phyloP scores from a whole-genome alignment of 352 stramenopile genomes.

The Lagenidium giganteum region DNA sequence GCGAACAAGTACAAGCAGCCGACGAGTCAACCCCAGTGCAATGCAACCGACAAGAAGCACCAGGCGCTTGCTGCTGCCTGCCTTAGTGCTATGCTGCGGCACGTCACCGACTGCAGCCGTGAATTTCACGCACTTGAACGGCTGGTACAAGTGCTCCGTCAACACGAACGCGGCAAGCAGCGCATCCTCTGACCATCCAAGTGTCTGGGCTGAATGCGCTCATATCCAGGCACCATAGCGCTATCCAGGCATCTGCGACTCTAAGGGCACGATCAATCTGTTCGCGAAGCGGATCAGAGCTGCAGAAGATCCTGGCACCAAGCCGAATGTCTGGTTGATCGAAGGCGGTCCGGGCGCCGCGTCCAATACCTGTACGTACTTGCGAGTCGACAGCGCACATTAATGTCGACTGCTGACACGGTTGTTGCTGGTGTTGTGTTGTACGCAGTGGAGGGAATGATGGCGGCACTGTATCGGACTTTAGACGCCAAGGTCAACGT shows the following conservation, averaged over 20 bases:
- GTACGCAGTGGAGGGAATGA: conserved; percentile 8
- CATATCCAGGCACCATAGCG: conserved; percentile 27
- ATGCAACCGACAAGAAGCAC: no score
- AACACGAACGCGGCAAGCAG: no score
- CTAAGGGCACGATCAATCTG: conserved; percentile 21
- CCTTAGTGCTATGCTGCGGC: no score
- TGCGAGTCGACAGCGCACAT: no score
- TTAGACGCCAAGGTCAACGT: conserved; percentile 15
- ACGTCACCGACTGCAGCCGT: no score
- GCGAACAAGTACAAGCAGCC: no score
- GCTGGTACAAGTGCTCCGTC: conserved; percentile 27
- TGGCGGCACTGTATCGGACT: conserved; percentile 1
- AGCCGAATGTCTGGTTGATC: conserved; percentile 37
- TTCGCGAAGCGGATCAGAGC: conserved; percentile 39
- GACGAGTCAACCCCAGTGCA: no score
- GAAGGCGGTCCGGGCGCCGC: conserved; percentile 31
- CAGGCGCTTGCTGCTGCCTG: no score
- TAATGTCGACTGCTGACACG: no score
- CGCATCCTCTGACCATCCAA: no score
- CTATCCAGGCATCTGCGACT: conserved; percentile 22
- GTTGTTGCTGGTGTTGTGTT: no score
- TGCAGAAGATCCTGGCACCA: conserved; percentile 6
- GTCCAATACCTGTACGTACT: conserved; percentile 33
- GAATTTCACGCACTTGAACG: no score
- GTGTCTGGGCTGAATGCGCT: conserved; percentile 32